Conservation (phyloP, 371 early-diverging fungal genomes). For the Mortierella sp. region DNA sequence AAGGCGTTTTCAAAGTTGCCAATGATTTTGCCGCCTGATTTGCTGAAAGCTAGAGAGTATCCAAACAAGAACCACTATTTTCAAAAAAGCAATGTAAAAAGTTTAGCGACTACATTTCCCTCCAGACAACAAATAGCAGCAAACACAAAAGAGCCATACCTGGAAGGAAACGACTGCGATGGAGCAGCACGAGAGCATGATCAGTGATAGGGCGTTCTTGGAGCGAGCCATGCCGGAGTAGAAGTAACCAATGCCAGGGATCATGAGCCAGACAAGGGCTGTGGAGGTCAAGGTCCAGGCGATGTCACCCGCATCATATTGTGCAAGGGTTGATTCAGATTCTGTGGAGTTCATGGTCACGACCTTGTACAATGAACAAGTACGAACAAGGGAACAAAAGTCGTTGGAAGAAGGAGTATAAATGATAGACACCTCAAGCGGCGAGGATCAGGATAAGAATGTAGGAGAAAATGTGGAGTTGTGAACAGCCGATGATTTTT, state of each 20-base stretch:
- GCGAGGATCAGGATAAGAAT: background rate
- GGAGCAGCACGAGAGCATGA: constrained; percentile 54
- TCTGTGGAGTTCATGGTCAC: constrained; percentile 13
- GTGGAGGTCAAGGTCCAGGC: constrained; percentile 78
- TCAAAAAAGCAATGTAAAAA: background rate
- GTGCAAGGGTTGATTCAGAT: constrained; percentile 14
- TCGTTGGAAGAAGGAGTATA: background rate
- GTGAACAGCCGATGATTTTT: constrained; percentile 6
- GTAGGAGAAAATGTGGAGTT: background rate
- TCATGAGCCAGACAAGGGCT: constrained; percentile 87
- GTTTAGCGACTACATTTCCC: background rate
- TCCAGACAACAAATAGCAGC: background rate
- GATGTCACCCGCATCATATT: constrained; percentile 73
- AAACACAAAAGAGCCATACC: constrained; percentile 14
- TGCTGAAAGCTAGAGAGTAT: constrained; percentile 87
- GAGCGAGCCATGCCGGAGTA: constrained; percentile 92
- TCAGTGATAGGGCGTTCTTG: constrained; percentile 65
- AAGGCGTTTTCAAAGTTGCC: constrained; percentile 86
- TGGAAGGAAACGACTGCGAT: constrained; percentile 46
- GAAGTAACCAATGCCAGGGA: constrained; percentile 89
- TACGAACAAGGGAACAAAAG: background rate
- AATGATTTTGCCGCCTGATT: constrained; percentile 73
- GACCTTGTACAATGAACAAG: background rate
- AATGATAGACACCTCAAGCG: constrained; percentile 9
- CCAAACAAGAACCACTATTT: constrained; percentile 50